A percentile compares a stretch with the other conserved stretches of the same genome.
phyloP scores from a whole-genome alignment of 2,329 filamentous ascomycete genomes.

The Aureobasidium subglaciale region DNA sequence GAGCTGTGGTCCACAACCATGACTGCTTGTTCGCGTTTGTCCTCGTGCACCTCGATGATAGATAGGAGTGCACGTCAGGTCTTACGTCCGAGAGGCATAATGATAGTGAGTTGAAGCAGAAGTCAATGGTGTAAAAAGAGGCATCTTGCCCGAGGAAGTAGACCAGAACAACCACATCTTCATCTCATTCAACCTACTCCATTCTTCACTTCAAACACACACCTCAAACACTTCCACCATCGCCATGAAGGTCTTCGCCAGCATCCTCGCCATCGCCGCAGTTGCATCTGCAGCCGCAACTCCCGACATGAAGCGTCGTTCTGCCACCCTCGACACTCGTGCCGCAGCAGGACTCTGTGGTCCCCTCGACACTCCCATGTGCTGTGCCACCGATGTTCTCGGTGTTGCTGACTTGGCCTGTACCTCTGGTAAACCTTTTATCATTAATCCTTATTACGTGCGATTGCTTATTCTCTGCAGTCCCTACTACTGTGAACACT shows the following conservation, averaged over 20 bases:
- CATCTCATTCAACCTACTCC: too few species aligned
- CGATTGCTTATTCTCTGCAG: background rate
- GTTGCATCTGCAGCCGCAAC: background rate
- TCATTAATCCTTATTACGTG: background rate
- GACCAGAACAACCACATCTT: too few species aligned
- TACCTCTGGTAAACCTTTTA: background rate
- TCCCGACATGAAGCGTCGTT: background rate
- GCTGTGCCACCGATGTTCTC: background rate
- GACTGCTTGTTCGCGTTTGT: too few species aligned
- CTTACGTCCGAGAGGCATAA: too few species aligned
- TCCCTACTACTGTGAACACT: background rate
- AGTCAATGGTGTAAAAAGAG: too few species aligned
- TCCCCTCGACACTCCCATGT: constrained; percentile 7
- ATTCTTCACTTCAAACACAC: too few species aligned
- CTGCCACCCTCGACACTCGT: background rate
- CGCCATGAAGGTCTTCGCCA: background rate
- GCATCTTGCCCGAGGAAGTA: too few species aligned
- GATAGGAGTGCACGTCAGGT: too few species aligned
- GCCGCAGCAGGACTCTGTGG: background rate
- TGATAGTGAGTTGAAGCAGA: too few species aligned
- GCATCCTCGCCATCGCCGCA: background rate
- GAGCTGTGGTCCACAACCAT: too few species aligned
- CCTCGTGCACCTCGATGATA: too few species aligned
- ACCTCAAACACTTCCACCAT: too few species aligned
- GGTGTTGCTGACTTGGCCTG: constrained; percentile 1